Conservation (phyloP, 2,329 filamentous ascomycete genomes). For the Dothiorella sarmentorum region DNA sequence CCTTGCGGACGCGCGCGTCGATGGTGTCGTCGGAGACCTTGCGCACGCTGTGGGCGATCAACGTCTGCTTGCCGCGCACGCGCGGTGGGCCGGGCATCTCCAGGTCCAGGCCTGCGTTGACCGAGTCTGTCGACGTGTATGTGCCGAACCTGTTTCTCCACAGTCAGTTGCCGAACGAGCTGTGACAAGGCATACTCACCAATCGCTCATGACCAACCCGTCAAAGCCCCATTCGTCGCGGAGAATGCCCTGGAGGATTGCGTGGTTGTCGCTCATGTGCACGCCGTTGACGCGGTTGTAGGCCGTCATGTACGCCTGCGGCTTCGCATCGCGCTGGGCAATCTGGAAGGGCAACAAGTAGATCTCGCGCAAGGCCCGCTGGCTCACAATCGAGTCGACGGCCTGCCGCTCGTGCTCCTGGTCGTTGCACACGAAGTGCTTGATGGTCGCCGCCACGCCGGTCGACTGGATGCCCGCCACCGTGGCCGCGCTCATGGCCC, state of each 20-base stretch:
- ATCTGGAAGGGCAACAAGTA: slow-evolving; percentile 62
- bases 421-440: slow-evolving; percentile 67
- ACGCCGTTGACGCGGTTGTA: slow-evolving; percentile 73
- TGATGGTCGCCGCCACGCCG: slow-evolving; percentile 68
- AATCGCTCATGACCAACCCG: slow-evolving; percentile 65
- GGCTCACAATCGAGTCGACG: slow-evolving; percentile 48
- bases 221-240: slow-evolving; percentile 70
- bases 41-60: slow-evolving; percentile 20
- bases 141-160: slow-evolving; percentile 56
- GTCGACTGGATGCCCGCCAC: slow-evolving; percentile 60
- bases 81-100: slow-evolving; percentile 50
- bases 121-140: slow-evolving; percentile 33
- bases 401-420: slow-evolving; percentile 69
- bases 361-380: slow-evolving; percentile 57
- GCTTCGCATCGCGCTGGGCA: slow-evolving; percentile 67
- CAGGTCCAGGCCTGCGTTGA: slow-evolving; percentile 37
- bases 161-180: slow-evolving; percentile 58
- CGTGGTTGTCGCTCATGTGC: slow-evolving; percentile 62
- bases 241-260: slow-evolving; percentile 64
- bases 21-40: slow-evolving; percentile 55
- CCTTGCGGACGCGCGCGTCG: slow-evolving; percentile 30
- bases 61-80: slow-evolving; percentile 10
- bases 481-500: slow-evolving; percentile 62
- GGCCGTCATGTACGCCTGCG: slow-evolving; percentile 67
- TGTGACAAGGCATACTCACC: slow-evolving; percentile 54